Conservation (phyloP, 176 grass and related monocot genomes). For the Ananas comosus region DNA sequence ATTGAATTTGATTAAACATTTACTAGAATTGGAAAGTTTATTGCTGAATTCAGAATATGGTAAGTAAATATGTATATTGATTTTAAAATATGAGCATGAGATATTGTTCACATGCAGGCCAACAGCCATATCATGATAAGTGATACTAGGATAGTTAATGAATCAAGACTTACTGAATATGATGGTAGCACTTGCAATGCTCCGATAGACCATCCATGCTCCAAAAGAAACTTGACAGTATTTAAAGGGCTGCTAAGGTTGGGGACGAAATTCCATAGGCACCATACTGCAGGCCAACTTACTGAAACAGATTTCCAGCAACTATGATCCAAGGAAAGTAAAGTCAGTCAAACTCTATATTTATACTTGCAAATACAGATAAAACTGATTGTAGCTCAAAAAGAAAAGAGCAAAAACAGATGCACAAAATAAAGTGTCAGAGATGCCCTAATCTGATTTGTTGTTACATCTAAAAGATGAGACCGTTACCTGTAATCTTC, state of each 20-base stretch:
- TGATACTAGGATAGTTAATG: not conserved
- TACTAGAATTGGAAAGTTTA: too few species aligned
- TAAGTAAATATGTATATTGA: too few species aligned
- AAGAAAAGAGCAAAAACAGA: not conserved
- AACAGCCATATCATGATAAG: not conserved
- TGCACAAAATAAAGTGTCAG: not conserved
- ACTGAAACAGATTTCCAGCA: not conserved
- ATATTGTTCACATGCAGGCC: not conserved
- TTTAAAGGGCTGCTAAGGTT: not conserved
- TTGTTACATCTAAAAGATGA: not conserved
- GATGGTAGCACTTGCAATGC: not conserved
- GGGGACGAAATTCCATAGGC: not conserved
- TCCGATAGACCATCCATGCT: not conserved
- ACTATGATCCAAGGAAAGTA: not conserved
- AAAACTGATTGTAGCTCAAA: too few species aligned
- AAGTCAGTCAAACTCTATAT: not conserved
- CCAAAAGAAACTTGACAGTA: not conserved
- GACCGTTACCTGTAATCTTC: constrained; percentile 46
- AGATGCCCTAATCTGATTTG: not conserved
- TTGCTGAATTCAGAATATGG: too few species aligned
- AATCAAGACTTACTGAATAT: not conserved
- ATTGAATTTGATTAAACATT: too few species aligned
- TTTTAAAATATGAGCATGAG: not conserved
- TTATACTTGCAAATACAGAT: not conserved
- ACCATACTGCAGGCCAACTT: not conserved